Percentiles rank a stretch among this genome's conserved stretches.
These are phyloP conservation scores for Thelonectria rubi DNA, from an alignment of 2,329 filamentous ascomycete genomes.

Conservation along the genomic window DNA sequence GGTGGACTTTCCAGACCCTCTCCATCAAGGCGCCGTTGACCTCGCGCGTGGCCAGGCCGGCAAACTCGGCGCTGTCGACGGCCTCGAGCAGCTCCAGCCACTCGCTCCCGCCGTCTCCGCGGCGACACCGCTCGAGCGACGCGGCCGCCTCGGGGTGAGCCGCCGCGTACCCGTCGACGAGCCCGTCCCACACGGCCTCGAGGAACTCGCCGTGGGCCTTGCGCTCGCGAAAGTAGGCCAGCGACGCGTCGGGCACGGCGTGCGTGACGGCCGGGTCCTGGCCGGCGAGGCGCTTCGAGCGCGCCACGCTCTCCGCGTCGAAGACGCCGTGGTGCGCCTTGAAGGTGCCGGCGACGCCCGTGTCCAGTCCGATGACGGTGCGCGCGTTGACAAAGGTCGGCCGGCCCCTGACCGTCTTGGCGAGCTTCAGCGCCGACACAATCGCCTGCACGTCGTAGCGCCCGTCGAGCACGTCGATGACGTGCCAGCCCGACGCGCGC, in stretches of 20 bases:
- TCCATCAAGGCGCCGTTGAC: slow-evolving; percentile 46
- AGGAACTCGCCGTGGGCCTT: slow-evolving; percentile 55
- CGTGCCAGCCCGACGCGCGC: slow-evolving; percentile 61
- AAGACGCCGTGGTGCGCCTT: slow-evolving; percentile 67
- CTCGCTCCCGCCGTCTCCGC: slow-evolving; percentile 19
- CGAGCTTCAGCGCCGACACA: slow-evolving; percentile 54
- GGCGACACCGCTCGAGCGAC: slow-evolving; percentile 1
- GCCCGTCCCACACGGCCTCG: slow-evolving; percentile 57
- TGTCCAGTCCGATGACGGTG: slow-evolving; percentile 65
- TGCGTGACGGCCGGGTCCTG: slow-evolving; percentile 29
- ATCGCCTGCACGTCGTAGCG: slow-evolving; percentile 57
- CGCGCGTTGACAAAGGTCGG: slow-evolving; percentile 66
- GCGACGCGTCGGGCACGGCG: slow-evolving; percentile 54
- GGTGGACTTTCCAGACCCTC: slow-evolving; percentile 33
- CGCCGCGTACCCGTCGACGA: slow-evolving; percentile 52
- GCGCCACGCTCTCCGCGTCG: slow-evolving; percentile 59
- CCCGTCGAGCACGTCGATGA: slow-evolving; percentile 61
- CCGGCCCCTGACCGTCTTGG: slow-evolving; percentile 50
- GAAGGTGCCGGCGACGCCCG: slow-evolving; percentile 55
- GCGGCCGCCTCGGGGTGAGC: slow-evolving; percentile 16
- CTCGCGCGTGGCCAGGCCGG: slow-evolving; percentile 46
- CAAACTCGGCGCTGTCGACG: slow-evolving; percentile 25
- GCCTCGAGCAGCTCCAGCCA: slow-evolving; percentile 25
- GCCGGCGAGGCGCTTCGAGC: slow-evolving; percentile 40
- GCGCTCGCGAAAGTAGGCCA: slow-evolving; percentile 62